Evolutionary conservation across 371 early-diverging fungal genomes (phyloP), one percentile per base, ranked within the genome.

Genomic region (Mucor indicus): DNA sequence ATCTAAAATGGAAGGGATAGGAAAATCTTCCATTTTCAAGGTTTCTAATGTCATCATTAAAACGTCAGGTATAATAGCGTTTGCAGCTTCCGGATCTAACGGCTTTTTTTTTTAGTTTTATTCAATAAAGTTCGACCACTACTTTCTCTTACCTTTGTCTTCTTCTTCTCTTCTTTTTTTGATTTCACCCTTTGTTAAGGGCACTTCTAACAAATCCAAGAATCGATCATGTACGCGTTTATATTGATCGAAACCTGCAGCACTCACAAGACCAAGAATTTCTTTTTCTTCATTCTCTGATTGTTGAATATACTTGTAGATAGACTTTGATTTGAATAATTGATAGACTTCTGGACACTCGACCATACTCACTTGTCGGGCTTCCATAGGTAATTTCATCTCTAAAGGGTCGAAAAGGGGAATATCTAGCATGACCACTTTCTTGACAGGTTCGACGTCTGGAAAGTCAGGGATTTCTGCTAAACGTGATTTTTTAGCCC

Each of bases 11-110:
- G 49, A 20, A 12, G 72, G 81, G 29, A 81, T 57, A 30, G 81
- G 80, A 57, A 69, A 81, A 8, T 64, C 57, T 32, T 65, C 72
- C 16, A 66, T 56, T 8, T 55, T 59, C 30, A 81, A 44, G 21
- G 69, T 52, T 27, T 70, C 66, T 9, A 55, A 54, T 7, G 62
- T 53, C 48, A 78, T 47, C 25, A 79, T 52, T 20, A 64, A 38
- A 0, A 30, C 13, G 23, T 64, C 60, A 1, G 65, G 56, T 11
- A 15, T n/a, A 39, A 56, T 60, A 1, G 45, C 36, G 36, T 33
- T 42, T 17, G 29, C 50, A 20, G 31, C 30, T 23, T 53, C 53
- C 4, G 45, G 56, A 21, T 45, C 50, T 58, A 38, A 10, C 16
- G n/a, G n/a, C n/a, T n/a, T n/a, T n/a, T n/a, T n/a, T n/a, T n/a